Conservation (phyloP, 2,329 filamentous ascomycete genomes). For the Clonostachys sp. region DNA sequence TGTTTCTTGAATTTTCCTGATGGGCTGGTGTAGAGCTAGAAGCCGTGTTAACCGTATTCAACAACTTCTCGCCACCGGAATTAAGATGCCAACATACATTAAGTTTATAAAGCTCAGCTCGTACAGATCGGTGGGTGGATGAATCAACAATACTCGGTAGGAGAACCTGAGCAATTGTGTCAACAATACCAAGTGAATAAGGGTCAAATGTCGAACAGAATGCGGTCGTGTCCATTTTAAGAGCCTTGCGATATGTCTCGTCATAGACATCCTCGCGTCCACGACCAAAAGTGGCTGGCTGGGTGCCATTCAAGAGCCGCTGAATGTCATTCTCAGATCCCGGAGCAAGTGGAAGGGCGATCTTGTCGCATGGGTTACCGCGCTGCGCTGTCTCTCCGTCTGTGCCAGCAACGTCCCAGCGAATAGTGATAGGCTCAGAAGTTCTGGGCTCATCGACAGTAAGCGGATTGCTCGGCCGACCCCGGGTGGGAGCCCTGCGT, state of each 20-base stretch:
- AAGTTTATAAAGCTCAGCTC: neutral
- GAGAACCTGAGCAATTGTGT: slow-evolving; percentile 14
- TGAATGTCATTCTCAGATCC: neutral
- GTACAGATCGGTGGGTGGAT: neutral
- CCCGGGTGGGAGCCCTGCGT: too few species aligned
- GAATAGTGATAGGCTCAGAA: too few species aligned
- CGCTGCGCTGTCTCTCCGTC: too few species aligned
- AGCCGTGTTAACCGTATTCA: too few species aligned
- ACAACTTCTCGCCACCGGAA: too few species aligned
- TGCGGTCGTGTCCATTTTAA: slow-evolving; percentile 36
- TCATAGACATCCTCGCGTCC: slow-evolving; percentile 41
- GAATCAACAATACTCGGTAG: neutral
- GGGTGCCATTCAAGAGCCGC: neutral
- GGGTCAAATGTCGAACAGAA: slow-evolving; percentile 49
- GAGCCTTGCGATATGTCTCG: slow-evolving; percentile 45
- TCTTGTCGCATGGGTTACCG: neutral
- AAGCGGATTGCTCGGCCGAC: too few species aligned
- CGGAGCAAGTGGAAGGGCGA: neutral
- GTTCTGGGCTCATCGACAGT: too few species aligned
- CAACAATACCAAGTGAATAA: slow-evolving; percentile 45
- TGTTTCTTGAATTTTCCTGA: slow-evolving; percentile 45
- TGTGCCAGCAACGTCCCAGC: too few species aligned
- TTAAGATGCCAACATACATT: neutral
- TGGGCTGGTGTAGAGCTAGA: slow-evolving; percentile 43
- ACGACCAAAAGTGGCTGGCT: slow-evolving; percentile 43